phyloP scores from a whole-genome alignment of 441 rosid species.

The Oxalis stricta region DNA sequence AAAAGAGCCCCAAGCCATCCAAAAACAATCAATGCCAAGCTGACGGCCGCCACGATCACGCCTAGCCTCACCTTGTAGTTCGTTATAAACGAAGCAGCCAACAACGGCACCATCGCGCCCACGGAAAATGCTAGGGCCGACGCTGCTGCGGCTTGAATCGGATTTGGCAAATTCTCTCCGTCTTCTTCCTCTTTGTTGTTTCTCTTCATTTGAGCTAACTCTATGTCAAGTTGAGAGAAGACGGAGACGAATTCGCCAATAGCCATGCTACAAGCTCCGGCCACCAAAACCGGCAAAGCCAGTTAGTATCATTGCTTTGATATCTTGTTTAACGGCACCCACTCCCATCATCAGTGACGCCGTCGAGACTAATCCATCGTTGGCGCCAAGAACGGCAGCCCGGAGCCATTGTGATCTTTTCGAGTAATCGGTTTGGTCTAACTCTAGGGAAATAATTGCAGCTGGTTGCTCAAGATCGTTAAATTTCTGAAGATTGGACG shows the following conservation, averaged over 20 bases:
- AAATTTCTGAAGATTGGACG: no score
- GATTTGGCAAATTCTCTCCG: constrained; percentile 6
- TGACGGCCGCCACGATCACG: constrained; percentile 8
- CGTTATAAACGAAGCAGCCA: constrained; percentile 5
- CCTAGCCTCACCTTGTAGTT: constrained; percentile 4
- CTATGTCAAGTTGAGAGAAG: constrained; percentile 9
- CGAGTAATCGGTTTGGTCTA: no score
- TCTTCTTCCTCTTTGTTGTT: background rate
- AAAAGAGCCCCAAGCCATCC: constrained; percentile 4
- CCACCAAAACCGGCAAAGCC: constrained; percentile 10
- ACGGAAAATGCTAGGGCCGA: constrained; percentile 7
- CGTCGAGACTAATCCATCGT: no score
- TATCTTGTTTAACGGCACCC: no score
- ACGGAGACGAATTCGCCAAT: constrained; percentile 11
- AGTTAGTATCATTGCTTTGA: constrained; percentile 9
- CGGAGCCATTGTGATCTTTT: no score
- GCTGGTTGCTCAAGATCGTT: no score
- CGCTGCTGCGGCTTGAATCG: constrained; percentile 7
- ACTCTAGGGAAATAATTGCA: no score
- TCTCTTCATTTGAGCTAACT: constrained; percentile 4
- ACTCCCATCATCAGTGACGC: no score
- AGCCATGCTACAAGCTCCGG: constrained; percentile 12
- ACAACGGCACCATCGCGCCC: constrained; percentile 7
- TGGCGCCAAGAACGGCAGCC: no score
- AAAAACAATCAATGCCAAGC: constrained; percentile 4